Conservation (phyloP, 345 rosid genomes). For the Cardamine resedifolia region DNA sequence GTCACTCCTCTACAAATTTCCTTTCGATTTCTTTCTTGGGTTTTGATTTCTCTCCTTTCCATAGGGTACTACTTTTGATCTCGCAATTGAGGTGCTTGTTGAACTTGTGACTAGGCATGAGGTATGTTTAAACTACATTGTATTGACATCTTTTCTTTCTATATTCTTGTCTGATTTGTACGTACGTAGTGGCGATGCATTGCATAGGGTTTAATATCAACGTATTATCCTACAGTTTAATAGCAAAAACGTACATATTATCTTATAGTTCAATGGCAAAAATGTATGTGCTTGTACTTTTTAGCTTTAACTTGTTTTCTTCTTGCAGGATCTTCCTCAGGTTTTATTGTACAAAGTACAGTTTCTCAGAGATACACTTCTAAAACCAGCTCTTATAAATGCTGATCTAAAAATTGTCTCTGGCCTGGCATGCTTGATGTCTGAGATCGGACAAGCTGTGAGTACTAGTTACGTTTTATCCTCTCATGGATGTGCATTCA, state of each 20-base stretch:
- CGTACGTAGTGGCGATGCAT: neutral
- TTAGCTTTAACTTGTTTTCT: slow-evolving; percentile 22
- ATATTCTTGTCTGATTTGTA: neutral
- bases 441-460: slow-evolving; percentile 97
- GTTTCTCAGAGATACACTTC: slow-evolving; percentile 75
- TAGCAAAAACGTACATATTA: neutral
- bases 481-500: neutral
- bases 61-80: slow-evolving; percentile 79
- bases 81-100: slow-evolving; percentile 86
- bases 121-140: slow-evolving; percentile 45
- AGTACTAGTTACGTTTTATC: slow-evolving; percentile 37
- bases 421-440: slow-evolving; percentile 88
- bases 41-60: slow-evolving; percentile 25
- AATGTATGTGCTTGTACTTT: neutral
- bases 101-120: slow-evolving; percentile 87
- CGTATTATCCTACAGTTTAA: neutral
- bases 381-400: slow-evolving; percentile 70
- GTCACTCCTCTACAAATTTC: neutral
- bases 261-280: neutral
- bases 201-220: neutral
- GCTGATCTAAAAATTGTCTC: slow-evolving; percentile 72
- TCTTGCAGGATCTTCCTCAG: slow-evolving; percentile 82
- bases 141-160: slow-evolving; percentile 2
- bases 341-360: slow-evolving; percentile 74
- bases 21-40: slow-evolving; percentile 11